Evolutionary conservation across 768 basidiomycete genomes (phyloP), one percentile per base, ranked within the genome.

Genomic region (Xanthoconium purpureum): DNA sequence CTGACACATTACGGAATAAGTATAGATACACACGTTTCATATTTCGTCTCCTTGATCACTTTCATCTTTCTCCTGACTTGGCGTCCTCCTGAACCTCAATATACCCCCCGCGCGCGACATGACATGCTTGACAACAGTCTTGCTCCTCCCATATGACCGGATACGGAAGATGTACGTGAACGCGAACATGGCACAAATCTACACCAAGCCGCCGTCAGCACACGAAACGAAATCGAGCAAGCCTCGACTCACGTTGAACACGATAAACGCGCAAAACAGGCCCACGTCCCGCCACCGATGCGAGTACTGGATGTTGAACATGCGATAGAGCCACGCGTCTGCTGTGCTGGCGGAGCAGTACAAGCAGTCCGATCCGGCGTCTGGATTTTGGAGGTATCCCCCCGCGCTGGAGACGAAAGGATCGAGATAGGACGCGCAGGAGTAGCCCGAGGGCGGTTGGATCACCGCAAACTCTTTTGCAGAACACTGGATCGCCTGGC

Each of bases 121-220:
- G 20, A 8, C 11, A 1, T 13, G 45, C 35, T 47, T 8, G 10
- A 59, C n/a, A 2, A 52, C 28, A 0, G 14, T 14, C 50, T 55
- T 68, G 43, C 30, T 45, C 30, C 12, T 54, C 11, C 63, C 63
- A 38, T 63, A 66, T 8, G 62, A 58, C 36, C 74, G 71, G 32
- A 85, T 77, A 38, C 84, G 78, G 68, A 83, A 83, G 35, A 84
- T 46, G 55, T 84, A 87, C 1, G 85, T 86, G 54, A 85, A 72
- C 1, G 74, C 48, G 63, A 77, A 87, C 5, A 80, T 70, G 7
- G 67, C 68, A 39, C 71, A 72, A 8, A 79, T 66, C 85, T 86
- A 55, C 13, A 3, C 17, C 9, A 29, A 17, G 4, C 10, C 11
- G 3, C 8, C 28, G 17, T 61, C 62, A 64, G 45, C 40, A 8